Evolutionary conservation across 176 grass and related monocot genomes (phyloP), one percentile per base, ranked within the genome.

Genomic region (Pontederia paniculata): DNA sequence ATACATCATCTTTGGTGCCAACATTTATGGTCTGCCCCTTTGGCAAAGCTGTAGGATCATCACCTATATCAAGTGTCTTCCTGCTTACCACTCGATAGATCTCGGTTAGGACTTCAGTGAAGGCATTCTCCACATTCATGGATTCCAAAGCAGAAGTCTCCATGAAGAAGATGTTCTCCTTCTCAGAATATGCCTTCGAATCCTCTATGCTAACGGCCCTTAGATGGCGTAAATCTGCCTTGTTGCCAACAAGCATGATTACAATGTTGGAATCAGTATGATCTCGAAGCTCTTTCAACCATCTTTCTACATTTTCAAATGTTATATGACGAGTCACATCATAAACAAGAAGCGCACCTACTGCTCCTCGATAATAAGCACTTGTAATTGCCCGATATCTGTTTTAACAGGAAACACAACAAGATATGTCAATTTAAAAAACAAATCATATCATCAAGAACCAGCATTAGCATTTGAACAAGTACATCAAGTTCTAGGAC

Each of bases 361-460:
- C 54, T 56, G 54, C 54, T 56, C 54, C 54, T 13, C 22, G 54
- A 56, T 56, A 56, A 56, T 56, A 31, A 56, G 54, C 54, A 56
- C 54, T 56, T 14, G 54, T 56, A 23, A 56, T 56, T 56, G 54
- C 54, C 2, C 54, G 22, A 56, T 55, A 55, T 20, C 54, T 55
- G 21, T 55, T 54, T 55, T 12, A 11, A 10, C 54, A 55, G 54
- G 54, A 56, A 25, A 5, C 21, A 56, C 12, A 5, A 28, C 4
- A 22, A 9, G 23, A 56, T 1, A 56, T 22, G 20, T 56, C 52
- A 56, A 23, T 23, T 12, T 56, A 9, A 20, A 52, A 50, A 50
- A 8, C 0, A 23, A 23, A 22, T 52, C 3, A 17, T 9, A n/a
- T 18, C 50, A 52, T 8, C 19, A 16, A 17, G 9, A 18, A 17